These are phyloP conservation scores for Raphanus hybrid DNA, from an alignment of 441 rosid genomes.

Conservation along the genomic window DNA sequence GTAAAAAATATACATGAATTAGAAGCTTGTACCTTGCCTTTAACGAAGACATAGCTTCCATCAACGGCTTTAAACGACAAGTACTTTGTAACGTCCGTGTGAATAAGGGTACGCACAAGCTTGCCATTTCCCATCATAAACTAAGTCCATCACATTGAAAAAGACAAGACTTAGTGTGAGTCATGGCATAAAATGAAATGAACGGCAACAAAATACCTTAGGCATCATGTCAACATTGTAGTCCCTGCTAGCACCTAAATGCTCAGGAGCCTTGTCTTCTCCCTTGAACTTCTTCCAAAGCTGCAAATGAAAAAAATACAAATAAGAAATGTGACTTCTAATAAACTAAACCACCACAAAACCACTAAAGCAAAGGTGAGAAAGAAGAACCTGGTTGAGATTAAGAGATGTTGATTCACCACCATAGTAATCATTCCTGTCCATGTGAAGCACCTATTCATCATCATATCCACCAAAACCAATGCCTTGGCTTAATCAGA, in stretches of 20 bases:
- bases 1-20: neutral
- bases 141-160: conserved; percentile 6
- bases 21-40: conserved; percentile 51
- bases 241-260: conserved; percentile 55
- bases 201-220: conserved; percentile 35
- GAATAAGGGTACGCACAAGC: no score
- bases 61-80: conserved; percentile 61
- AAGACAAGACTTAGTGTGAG: neutral
- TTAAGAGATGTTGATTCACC: no score
- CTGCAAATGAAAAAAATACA: neutral
- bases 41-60: conserved; percentile 62
- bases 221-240: conserved; percentile 82
- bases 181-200: neutral
- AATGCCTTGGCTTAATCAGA: neutral
- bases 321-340: neutral
- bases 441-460: no score
- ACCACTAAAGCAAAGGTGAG: neutral
- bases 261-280: conserved; percentile 52
- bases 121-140: no score
- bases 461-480: neutral
- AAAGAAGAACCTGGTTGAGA: no score
- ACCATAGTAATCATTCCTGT: no score
- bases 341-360: conserved; percentile 1
- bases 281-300: conserved; percentile 58
- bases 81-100: conserved; percentile 39